Evolutionary conservation across 2,329 filamentous ascomycete genomes (phyloP).

Genomic region (Apiospora phragmitis): DNA sequence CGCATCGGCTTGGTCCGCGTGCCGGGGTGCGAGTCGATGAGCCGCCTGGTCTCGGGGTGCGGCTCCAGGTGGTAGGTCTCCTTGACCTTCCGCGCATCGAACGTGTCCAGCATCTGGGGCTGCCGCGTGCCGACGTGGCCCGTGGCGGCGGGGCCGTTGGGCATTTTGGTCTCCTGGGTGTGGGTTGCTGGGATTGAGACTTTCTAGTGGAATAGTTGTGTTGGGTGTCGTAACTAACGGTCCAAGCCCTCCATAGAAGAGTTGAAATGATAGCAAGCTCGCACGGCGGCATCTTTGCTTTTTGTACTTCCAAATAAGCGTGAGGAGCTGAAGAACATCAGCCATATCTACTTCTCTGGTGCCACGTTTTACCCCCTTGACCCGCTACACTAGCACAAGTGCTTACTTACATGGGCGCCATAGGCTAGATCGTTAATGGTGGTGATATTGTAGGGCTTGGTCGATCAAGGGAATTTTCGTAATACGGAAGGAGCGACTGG

Average conservation of each 20-base stretch:
- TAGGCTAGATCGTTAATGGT: fast-evolving
- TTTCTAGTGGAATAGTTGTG: background rate
- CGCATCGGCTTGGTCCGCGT: background rate
- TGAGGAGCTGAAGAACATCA: background rate
- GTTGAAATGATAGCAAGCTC: background rate
- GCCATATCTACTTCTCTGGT: background rate
- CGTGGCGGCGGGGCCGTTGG: background rate
- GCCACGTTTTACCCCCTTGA: background rate
- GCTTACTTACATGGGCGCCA: background rate
- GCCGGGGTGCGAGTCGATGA: background rate
- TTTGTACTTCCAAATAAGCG: background rate
- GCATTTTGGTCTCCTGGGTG: background rate
- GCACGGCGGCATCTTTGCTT: background rate
- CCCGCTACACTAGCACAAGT: background rate
- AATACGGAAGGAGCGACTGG: background rate
- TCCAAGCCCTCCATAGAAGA: background rate
- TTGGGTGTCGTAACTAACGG: background rate
- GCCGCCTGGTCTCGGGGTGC: background rate
- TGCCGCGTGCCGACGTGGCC: background rate
- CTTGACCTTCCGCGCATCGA: background rate
- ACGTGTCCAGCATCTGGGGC: background rate
- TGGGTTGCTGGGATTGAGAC: background rate
- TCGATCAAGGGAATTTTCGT: background rate
- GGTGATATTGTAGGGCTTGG: background rate
- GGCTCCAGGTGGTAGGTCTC: background rate